Base-by-base conservation (phyloP, 768 basidiomycete genomes). In the Auricularia cornea region DNA sequence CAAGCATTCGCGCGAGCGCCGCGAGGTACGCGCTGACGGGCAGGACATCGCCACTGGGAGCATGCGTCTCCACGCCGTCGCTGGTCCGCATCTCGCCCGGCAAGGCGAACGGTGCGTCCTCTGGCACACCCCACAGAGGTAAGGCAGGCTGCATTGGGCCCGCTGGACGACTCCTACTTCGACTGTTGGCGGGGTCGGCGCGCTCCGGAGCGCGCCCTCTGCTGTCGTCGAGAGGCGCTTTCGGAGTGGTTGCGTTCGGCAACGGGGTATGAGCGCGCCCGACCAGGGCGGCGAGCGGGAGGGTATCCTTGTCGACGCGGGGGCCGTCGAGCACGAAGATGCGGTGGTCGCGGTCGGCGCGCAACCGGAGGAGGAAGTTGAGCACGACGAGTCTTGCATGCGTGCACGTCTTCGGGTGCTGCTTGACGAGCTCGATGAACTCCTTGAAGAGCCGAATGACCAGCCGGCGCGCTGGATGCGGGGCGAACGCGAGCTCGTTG, bases 321-420 rank as follows among this genome's bases (percentile, higher is more conserved):
- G 75, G 77, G 18, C 73, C 74, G 52, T 80, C 75, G 23, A 83
- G 80, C 62, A 88, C 87, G 72, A 87, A 97, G 44, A 98, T 70
- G 12, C 88, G 81, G 70, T 99, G 96, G 67, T 94, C 90, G 1
- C 91, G 85, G 71, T 97, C 95, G 0, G 90, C 94, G 62, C 96
- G 82, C 23, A 98, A 78, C 16, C 92, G 85, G 79, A 94, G 85
- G 66, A 97, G 72, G 78, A 96, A 97, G 70, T 94, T 92, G 23
- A 98, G 77, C 3, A 88, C 80, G 14, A 84, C 78, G 20, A 98
- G 71, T 28, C 92, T 79, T 0, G 89, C 87, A 44, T 83, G 78
- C 0, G 84, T 68, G 10, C 84, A 84, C 65, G 76, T 79, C 2
- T 81, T 26, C 54, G 54, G 54, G 29, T 57, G 28, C 26, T 30